phyloP scores from a whole-genome alignment of 2,329 filamentous ascomycete species.

The Claviceps maximensis region DNA sequence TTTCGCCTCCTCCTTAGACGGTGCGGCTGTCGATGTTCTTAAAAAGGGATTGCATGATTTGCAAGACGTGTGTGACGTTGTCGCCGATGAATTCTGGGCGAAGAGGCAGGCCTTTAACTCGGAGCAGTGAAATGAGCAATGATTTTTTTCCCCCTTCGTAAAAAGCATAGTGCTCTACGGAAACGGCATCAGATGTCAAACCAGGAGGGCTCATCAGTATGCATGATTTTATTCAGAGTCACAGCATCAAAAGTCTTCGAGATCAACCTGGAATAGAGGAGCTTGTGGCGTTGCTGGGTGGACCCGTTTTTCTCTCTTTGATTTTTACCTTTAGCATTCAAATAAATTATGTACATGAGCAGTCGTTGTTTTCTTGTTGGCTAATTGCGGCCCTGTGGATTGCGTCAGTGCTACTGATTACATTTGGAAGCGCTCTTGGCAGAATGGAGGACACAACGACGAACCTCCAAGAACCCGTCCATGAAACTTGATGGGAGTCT shows the following conservation, averaged over 20 bases:
- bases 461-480: conserved; percentile 84
- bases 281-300: conserved; percentile 20
- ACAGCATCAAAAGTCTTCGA: background rate
- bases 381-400: conserved; percentile 42
- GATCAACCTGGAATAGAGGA: conserved; percentile 10
- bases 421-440: background rate
- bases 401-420: conserved; percentile 10
- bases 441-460: conserved; percentile 14
- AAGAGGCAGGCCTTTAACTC: conserved; percentile 30
- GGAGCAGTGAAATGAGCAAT: conserved; percentile 21
- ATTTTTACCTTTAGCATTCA: background rate
- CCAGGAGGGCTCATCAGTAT: conserved; percentile 5
- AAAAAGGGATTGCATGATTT: conserved; percentile 84
- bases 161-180: conserved; percentile 1
- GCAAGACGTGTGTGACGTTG: conserved; percentile 83
- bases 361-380: conserved; percentile 10
- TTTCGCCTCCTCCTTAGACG: conserved; percentile 36
- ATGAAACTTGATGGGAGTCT: conserved; percentile 84
- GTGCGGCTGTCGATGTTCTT: conserved; percentile 69
- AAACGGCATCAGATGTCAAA: background rate
- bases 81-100: conserved; percentile 74
- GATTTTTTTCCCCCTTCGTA: conserved; percentile 7
- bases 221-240: background rate
- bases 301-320: conserved; percentile 8
- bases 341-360: conserved; percentile 23